These are phyloP conservation scores for Aspergillus sp. DNA, from an alignment of 2,329 filamentous ascomycete species.

Conservation along the genomic window DNA sequence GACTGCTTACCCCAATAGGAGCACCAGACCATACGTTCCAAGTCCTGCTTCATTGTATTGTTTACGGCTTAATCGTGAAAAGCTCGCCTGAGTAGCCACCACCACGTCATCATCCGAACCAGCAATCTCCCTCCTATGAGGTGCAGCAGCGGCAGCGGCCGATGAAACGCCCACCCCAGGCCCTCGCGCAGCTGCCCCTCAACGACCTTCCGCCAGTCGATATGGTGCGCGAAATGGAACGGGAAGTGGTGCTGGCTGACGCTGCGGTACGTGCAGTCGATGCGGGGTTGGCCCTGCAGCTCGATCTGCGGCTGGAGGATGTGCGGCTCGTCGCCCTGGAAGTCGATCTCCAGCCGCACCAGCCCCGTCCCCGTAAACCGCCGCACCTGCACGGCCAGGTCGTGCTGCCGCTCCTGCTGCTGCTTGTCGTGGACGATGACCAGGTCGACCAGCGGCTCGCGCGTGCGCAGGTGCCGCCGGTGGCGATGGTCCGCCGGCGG, in stretches of 20 bases:
- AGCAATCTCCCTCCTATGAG: conserved; percentile 8
- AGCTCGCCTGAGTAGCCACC: conserved; percentile 9
- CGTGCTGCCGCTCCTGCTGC: conserved; percentile 7
- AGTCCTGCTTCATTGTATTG: too few species aligned
- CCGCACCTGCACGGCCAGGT: conserved; percentile 13
- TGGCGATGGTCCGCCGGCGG: conserved; percentile 5
- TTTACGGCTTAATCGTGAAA: not conserved
- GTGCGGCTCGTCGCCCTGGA: conserved; percentile 11
- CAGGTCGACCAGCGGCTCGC: conserved; percentile 12
- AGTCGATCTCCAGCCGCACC: conserved; percentile 14
- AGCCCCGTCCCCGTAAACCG: conserved; percentile 10
- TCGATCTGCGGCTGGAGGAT: conserved; percentile 16
- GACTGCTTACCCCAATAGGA: too few species aligned
- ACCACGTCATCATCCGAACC: conserved; percentile 15
- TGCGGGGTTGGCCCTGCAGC: conserved; percentile 14
- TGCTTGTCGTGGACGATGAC: conserved; percentile 10
- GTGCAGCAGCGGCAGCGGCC: conserved; percentile 12
- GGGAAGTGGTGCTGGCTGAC: conserved; percentile 20
- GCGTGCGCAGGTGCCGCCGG: conserved; percentile 6
- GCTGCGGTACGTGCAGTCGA: conserved; percentile 16
- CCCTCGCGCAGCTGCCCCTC: conserved; percentile 17
- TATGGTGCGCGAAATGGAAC: conserved; percentile 17
- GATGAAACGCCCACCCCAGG: conserved; percentile 14
- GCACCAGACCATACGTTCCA: too few species aligned
- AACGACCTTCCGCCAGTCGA: conserved; percentile 17